Evolutionary conservation across 2,329 filamentous ascomycete genomes (phyloP), one percentile per base, ranked within the genome.

Genomic region (Elsinoe fawcettii): DNA sequence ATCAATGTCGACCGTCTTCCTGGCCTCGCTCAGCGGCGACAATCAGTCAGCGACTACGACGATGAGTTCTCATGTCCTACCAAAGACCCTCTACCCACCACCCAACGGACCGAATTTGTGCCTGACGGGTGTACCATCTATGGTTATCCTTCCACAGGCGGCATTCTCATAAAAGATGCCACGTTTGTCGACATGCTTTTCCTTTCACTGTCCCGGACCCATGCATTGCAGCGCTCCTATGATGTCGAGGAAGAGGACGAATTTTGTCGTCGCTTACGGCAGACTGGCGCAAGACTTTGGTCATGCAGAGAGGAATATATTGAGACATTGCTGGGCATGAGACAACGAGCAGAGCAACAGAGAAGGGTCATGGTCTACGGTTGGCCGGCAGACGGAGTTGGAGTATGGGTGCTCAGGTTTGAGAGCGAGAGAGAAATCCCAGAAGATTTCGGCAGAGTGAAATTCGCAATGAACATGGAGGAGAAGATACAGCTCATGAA

Each of bases 381-480:
- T 12, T 36, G 49, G 30, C 49, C 49, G 9, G 3, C 27, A 2
- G 49, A 53, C 16, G 49, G 49, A 12, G 30, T 5, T 20, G 49
- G 27, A 11, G 25, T 53, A 30, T 53, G 49, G 49, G 49, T 53
- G 25, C 11, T 53, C 8, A 34, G 20, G 49, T 53, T 18, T 20
- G 49, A 22, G 20, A 37, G 32, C 23, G 49, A 12, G 23, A 12
- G 32, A 4, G 12, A 53, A 37, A 22, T 36, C 27, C 49, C 49
- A 20, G 8, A 20, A 37, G 49, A 53, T 11, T 36, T 22, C 36
- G 49, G 49, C 27, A 53, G 49, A 23, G 25, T 22, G 23, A 53
- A 20, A 6, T 11, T 53, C n/a, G 49, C 49, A 7, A 53, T 53
- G 49, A 20, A 53, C 18, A 53, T 53, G 49, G 49, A 53, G 49